These are phyloP conservation scores for Mycena sp. DNA, from an alignment of 1,284 basidiomycete genomes.

Conservation along the genomic window DNA sequence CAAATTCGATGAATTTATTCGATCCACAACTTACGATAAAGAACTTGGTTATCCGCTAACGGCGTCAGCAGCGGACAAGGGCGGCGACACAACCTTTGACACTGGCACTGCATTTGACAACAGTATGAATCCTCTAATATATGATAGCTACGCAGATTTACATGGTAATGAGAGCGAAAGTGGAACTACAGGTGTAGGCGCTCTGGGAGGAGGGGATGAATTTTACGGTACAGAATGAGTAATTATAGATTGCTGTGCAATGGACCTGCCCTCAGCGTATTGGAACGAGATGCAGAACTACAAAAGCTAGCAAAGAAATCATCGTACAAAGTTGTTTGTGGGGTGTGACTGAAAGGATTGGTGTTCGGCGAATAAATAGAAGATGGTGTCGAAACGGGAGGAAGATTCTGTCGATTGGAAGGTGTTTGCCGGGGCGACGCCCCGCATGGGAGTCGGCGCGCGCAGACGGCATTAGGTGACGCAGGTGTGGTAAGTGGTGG, in stretches of 20 bases:
- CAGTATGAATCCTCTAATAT: not conserved
- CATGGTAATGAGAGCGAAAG: not conserved
- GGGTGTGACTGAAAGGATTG: too few species aligned
- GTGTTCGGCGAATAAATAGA: too few species aligned
- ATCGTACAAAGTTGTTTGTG: not conserved
- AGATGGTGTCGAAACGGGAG: too few species aligned
- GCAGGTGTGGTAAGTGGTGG: not conserved
- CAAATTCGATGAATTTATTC: conserved; percentile 1
- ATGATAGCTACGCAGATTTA: conserved; percentile 1
- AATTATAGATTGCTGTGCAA: not conserved
- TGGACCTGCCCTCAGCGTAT: too few species aligned
- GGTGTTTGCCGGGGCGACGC: too few species aligned
- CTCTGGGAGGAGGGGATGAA: conserved; percentile 3
- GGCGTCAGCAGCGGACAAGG: not conserved
- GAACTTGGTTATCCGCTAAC: not conserved
- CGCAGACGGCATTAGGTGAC: not conserved
- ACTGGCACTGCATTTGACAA: not conserved
- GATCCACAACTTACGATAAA: not conserved
- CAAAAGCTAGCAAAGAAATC: not conserved
- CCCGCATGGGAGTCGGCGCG: too few species aligned
- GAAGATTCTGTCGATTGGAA: too few species aligned
- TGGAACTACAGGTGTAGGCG: not conserved
- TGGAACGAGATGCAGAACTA: too few species aligned
- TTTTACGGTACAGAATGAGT: conserved; percentile 7
- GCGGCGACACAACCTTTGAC: not conserved